Percentiles rank a stretch among this genome's conserved stretches.
Conservation (phyloP, 352 stramenopile genomes). For the Peronospora farinosa region DNA sequence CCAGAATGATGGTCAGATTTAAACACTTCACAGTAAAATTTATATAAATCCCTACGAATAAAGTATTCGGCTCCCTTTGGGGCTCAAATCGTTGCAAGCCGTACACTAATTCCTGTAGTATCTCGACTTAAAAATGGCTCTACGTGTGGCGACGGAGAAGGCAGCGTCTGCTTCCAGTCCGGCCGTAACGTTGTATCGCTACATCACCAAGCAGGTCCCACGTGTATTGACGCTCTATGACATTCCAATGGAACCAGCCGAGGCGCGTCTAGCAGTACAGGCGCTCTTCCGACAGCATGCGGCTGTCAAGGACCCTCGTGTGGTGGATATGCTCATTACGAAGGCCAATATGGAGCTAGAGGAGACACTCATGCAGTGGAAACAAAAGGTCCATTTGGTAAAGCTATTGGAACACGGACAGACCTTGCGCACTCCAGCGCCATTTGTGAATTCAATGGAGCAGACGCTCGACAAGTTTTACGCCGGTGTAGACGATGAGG, state of each 20-base stretch:
- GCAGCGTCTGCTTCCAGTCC: slow-evolving; percentile 44
- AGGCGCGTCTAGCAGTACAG: slow-evolving; percentile 87
- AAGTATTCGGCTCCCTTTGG: slow-evolving; percentile 3
- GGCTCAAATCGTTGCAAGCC: slow-evolving; percentile 20
- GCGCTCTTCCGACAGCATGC: slow-evolving; percentile 92
- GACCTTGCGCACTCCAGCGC: slow-evolving; percentile 46
- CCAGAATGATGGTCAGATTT: no score
- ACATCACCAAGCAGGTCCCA: slow-evolving; percentile 89
- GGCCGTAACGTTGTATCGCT: slow-evolving; percentile 82
- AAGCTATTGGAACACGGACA: slow-evolving; percentile 65
- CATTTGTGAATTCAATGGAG: slow-evolving; percentile 37
- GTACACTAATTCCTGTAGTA: neutral
- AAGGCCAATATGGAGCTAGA: slow-evolving; percentile 98
- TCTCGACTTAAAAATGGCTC: slow-evolving; percentile 41
- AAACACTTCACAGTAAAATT: neutral
- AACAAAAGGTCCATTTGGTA: slow-evolving; percentile 94
- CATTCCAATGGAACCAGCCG: slow-evolving; percentile 89
- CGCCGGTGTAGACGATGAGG: slow-evolving; percentile 68
- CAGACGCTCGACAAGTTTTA: slow-evolving; percentile 78
- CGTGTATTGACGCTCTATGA: slow-evolving; percentile 97
- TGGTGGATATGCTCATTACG: slow-evolving; percentile 94
- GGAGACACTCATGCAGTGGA: slow-evolving; percentile 96
- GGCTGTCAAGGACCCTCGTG: slow-evolving; percentile 90
- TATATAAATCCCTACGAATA: slow-evolving; percentile 4
- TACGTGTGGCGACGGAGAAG: slow-evolving; percentile 73